phyloP scores from a whole-genome alignment of 805 yeast species.

The Cyberlindnera nakhonratchasimensis region DNA sequence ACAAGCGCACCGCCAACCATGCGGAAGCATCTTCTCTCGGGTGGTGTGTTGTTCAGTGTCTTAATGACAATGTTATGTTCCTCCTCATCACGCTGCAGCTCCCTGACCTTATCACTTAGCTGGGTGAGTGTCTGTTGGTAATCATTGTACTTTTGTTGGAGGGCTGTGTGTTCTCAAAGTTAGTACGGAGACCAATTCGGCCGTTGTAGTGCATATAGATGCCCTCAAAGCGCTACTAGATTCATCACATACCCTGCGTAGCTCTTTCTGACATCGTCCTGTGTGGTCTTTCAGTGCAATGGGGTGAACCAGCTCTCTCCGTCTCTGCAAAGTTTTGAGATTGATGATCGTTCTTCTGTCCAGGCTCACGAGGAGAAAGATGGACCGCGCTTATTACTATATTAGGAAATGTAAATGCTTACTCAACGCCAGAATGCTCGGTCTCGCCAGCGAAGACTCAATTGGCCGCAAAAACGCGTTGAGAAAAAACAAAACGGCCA shows the following conservation, averaged over 20 bases:
- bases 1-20: slow-evolving; percentile 94
- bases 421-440: not conserved
- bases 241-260: slow-evolving; percentile 10
- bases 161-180: slow-evolving; percentile 9
- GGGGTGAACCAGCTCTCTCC: not conserved
- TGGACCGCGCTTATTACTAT: slow-evolving; percentile 1
- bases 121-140: slow-evolving; percentile 48
- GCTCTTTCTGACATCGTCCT: slow-evolving; percentile 13
- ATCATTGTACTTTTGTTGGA: slow-evolving; percentile 49
- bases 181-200: not conserved
- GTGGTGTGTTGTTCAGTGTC: slow-evolving; percentile 49
- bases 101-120: slow-evolving; percentile 43
- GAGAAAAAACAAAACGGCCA: no score
- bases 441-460: no score
- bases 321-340: not conserved
- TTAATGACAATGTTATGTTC: slow-evolving; percentile 53
- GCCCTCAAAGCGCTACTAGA: not conserved
- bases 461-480: no score
- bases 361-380: not conserved
- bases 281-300: not conserved
- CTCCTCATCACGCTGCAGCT: slow-evolving; percentile 46
- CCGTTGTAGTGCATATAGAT: not conserved
- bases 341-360: not conserved
- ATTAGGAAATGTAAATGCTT: not conserved
- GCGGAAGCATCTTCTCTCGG: slow-evolving; percentile 75